Conservation (phyloP, 2,329 filamentous ascomycete genomes). For the Aspergillus carbonarius region DNA sequence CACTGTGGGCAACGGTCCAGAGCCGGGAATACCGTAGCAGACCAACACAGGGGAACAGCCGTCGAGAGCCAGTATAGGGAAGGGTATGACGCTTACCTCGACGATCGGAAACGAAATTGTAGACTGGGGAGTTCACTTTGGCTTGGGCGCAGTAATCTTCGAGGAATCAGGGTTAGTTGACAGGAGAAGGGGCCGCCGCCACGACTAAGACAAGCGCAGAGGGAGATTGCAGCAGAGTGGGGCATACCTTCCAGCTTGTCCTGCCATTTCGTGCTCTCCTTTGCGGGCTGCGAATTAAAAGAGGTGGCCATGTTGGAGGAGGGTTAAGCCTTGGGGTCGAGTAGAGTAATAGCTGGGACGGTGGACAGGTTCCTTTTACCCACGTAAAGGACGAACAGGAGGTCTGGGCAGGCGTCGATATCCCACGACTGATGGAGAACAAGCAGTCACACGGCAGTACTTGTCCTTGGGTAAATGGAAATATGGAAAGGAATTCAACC, state of each 20-base stretch:
- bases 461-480: not conserved
- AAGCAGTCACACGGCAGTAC: not conserved
- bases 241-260: slow-evolving; percentile 56
- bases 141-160: slow-evolving; percentile 59
- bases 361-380: not conserved
- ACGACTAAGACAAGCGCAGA: slow-evolving; percentile 7
- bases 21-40: slow-evolving; percentile 29
- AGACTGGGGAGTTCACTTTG: slow-evolving; percentile 58
- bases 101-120: slow-evolving; percentile 71
- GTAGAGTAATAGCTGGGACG: not conserved
- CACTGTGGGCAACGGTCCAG: slow-evolving; percentile 19
- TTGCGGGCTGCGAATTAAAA: not conserved
- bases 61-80: slow-evolving; percentile 13
- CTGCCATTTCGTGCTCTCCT: slow-evolving; percentile 49
- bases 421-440: not conserved
- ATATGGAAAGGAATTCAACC: not conserved
- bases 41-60: slow-evolving; percentile 23
- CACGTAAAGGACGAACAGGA: not conserved
- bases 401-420: not conserved
- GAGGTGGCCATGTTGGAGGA: slow-evolving; percentile 8
- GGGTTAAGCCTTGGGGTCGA: not conserved
- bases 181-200: not conserved
- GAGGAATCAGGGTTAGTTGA: slow-evolving; percentile 8
- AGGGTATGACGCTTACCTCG: slow-evolving; percentile 55
- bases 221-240: slow-evolving; percentile 17